Conservation (phyloP, 805 yeast species). For the Metschnikowia continentalis region DNA sequence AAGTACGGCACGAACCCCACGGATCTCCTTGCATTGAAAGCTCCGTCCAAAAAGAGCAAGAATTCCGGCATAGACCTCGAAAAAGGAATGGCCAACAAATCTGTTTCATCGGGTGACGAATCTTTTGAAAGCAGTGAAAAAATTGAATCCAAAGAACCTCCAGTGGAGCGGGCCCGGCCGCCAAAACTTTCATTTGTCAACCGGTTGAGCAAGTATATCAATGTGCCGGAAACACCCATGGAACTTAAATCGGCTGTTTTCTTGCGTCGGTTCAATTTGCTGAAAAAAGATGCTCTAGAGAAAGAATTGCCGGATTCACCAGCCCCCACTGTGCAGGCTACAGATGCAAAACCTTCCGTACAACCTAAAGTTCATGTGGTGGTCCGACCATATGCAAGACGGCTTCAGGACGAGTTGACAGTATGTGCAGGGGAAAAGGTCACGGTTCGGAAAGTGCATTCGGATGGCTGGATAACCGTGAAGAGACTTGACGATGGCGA, state of each 20-base stretch:
- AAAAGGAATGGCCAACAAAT: background rate
- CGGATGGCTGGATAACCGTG: conserved; percentile 41
- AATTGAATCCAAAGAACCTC: background rate
- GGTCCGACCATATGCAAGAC: conserved; percentile 24
- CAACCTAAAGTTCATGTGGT: conserved; percentile 16
- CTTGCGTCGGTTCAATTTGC: conserved; percentile 29
- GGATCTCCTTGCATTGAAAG: conserved; percentile 8
- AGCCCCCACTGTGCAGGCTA: conserved; percentile 3
- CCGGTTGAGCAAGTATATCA: conserved; percentile 24
- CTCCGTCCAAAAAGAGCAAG: background rate
- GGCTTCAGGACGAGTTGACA: conserved; percentile 32
- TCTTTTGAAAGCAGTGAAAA: background rate
- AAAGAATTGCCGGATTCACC: conserved; percentile 22
- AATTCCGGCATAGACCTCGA: background rate
- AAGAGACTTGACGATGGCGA: conserved; percentile 14
- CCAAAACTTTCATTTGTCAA: conserved; percentile 3
- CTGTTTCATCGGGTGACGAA: background rate
- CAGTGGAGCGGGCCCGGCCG: background rate
- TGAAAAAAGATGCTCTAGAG: conserved; percentile 14
- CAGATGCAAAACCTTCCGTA: background rate
- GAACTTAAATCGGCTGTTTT: conserved; percentile 28
- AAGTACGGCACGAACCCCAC: conserved; percentile 8
- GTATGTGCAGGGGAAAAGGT: conserved; percentile 30
- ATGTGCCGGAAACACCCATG: conserved; percentile 20
- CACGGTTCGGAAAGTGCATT: conserved; percentile 19